Evolutionary conservation across 306 rosid genomes (phyloP).

Genomic region (Mimosa bimucronata): DNA sequence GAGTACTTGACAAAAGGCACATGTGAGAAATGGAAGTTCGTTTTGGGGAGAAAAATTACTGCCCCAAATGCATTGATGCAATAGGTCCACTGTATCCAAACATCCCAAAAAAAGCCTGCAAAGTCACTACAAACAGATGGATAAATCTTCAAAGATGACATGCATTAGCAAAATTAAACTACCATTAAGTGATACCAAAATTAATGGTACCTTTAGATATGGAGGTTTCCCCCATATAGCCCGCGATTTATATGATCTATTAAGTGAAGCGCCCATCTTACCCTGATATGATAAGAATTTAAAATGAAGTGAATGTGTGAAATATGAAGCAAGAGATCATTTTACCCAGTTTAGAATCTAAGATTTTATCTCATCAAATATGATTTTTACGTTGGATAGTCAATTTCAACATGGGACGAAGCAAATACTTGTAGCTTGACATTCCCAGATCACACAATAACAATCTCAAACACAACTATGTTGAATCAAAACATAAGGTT

Average conservation of each 20-base stretch:
- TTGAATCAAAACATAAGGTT: not conserved
- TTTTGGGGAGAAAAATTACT: constrained; percentile 35
- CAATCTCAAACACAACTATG: not conserved
- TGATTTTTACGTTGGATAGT: not conserved
- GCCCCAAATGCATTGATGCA: constrained; percentile 43
- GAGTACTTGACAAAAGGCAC: not conserved
- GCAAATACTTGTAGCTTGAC: too few relatives aligned
- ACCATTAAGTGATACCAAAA: not conserved
- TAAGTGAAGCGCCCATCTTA: constrained; percentile 68
- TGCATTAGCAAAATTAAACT: not conserved
- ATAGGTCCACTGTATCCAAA: constrained; percentile 76
- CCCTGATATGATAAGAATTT: constrained; percentile 44
- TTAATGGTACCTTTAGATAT: constrained; percentile 49
- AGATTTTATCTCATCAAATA: not conserved
- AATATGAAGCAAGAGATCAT: not conserved
- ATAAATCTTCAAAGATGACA: not conserved
- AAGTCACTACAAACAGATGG: constrained; percentile 9
- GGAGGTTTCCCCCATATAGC: constrained; percentile 67
- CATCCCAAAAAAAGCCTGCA: constrained; percentile 77
- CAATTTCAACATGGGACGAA: not conserved
- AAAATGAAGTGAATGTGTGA: not conserved
- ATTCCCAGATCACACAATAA: too few relatives aligned
- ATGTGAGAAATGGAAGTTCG: not conserved
- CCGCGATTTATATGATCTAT: constrained; percentile 42
- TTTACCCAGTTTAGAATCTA: not conserved